Base-by-base conservation (phyloP, 176 grass and related monocot species). In the Triticum urartu region DNA sequence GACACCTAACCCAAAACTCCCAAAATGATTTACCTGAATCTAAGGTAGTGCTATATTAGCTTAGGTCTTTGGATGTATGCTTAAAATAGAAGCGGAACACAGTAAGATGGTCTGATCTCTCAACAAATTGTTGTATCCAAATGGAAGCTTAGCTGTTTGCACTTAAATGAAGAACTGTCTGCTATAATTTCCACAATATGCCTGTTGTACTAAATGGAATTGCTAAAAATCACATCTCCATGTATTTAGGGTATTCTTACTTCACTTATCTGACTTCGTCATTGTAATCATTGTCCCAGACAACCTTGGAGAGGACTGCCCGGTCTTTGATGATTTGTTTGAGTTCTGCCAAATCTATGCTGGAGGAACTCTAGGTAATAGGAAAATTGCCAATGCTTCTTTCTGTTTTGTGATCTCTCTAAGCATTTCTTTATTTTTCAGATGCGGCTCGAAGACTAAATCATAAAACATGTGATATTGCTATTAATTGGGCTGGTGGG, bases 301-400 rank as follows among this genome's bases (percentile, higher is more conserved):
- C 83, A 98, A 98, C 86, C 96, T 98, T 79, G 91, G 93, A 86
- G 96, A 95, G 91, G 96, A 98, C 65, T 98, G 93, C 74, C 96
- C 96, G 1, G 91, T 98, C 47, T 98, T 98, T 86, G 95, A 98
- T 77, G 95, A 98, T 90, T 88, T 98, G 82, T 95, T 98, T 77
- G 96, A 98, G 81, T 95, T 98, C 81, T 98, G 96, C 89, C 96
- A 98, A 91, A 92, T 98, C 18, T 98, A 95, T 89, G 91, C 93
- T 80, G 96, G 96, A 91, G 96, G 93, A 85, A 98, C 96, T 77
- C 91, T 98, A 94, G 96, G 96, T 98, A 98, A 82, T 89, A 30
- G 73, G 32, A 72, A 84, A 34, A 75, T 30, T 34, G 18, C 54
- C 11, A 7, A 50, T 14, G 28, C 54, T 77, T 85, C 67, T 62